phyloP scores from a whole-genome alignment of 495 filamentous ascomycete genomes.

The Talaromyces trachyspermus region DNA sequence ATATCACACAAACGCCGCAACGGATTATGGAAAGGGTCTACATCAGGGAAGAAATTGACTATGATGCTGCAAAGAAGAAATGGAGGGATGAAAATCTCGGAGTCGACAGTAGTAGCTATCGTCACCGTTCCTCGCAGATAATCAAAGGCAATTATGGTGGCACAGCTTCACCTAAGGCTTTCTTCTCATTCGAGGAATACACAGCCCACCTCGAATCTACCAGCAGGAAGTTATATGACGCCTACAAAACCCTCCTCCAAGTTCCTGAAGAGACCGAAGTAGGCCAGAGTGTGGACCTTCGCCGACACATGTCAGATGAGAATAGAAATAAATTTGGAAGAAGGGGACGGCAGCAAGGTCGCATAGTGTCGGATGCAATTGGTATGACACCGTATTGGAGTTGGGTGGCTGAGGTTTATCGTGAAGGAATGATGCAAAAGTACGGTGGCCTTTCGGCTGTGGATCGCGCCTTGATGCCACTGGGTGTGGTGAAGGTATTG shows the following conservation, averaged over 20 bases:
- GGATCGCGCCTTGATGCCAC: constrained; percentile 51
- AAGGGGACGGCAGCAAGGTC: constrained; percentile 11
- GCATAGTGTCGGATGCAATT: constrained; percentile 26
- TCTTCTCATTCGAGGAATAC: constrained; percentile 50
- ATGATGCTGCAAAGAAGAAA: constrained; percentile 33
- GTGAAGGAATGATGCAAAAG: constrained; percentile 46
- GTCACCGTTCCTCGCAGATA: no score
- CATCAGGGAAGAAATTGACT: constrained; percentile 32
- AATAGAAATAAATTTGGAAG: no score
- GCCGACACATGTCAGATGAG: constrained; percentile 15
- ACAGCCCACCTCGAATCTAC: constrained; percentile 42
- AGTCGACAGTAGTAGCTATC: no score
- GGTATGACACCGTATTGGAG: constrained; percentile 52
- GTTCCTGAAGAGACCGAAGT: constrained; percentile 32
- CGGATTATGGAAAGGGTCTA: constrained; percentile 26
- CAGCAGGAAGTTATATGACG: constrained; percentile 20
- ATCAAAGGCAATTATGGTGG: no score
- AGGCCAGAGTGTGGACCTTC: constrained; percentile 20
- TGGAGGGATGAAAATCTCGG: constrained; percentile 30
- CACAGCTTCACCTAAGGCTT: constrained; percentile 18
- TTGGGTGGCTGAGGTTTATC: constrained; percentile 55
- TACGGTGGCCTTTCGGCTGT: constrained; percentile 61
- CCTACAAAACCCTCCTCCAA: constrained; percentile 30
- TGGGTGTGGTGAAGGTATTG: constrained; percentile 59
- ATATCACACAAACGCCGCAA: constrained; percentile 40